Base-by-base conservation (phyloP, 75 land plant species). In the Selaginella tamariscina region DNA sequence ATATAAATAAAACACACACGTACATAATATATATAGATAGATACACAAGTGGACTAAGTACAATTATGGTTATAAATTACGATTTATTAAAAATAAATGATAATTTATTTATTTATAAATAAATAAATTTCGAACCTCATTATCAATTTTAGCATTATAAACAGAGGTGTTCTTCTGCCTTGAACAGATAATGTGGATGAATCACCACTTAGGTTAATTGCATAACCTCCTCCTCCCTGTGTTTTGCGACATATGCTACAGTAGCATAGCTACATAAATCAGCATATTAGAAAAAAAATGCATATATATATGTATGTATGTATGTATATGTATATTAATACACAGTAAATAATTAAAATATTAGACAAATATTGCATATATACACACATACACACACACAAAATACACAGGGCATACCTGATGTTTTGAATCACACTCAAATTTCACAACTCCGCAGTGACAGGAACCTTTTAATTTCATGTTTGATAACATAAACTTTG, bases 191-290 rank as follows among this genome's bases (percentile, higher is more conserved):
- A 29, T 1, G 73, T 29, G 49, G 24, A 26, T 24, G 73, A 31
- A 9, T 68, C 71, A 1, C 29, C 70, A 22, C 69, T 69, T 26
- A 71, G 54, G 27, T 71, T 71, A 13, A 71, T 71, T 23, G 73
- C 71, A 31, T 67, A 71, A 1, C 73, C 73, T 30, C 73, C 73
- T 20, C 0, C 9, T 22, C 73, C 73, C 0, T 2, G 32, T 1
- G 73, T 71, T 26, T 71, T 67, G 26, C 73, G 30, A 26, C 73
- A 71, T 20, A 71, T 68, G 13, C 72, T 27, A 59, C 73, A 71
- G 24, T 71, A 71, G 39, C 73, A 71, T 18, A 67, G 32, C 73
- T 71, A 69, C 65, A 27, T 26, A 1, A 24, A 2, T 0, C 23
- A 2, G n/a, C n/a, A n/a, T n/a, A n/a, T n/a, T n/a, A n/a, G n/a